Base-by-base conservation (phyloP, 768 basidiomycete species). In the Mycena epipterygia region DNA sequence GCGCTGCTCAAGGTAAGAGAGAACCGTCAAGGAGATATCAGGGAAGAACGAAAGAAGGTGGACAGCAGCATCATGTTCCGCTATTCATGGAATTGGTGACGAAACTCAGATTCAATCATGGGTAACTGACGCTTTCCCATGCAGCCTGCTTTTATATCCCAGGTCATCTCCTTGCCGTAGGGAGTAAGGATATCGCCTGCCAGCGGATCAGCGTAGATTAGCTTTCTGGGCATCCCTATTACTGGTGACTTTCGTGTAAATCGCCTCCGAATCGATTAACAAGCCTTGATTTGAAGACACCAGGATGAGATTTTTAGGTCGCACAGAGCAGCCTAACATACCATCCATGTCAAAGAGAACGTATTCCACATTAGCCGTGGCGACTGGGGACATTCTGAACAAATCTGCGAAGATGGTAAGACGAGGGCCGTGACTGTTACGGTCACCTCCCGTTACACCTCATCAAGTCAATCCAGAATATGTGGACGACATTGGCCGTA, bases 141-240 rank as follows among this genome's bases (percentile, higher is more conserved):
- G 66, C 93, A 88, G 0, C 91, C 93, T n/a, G 93, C 90, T 77
- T 95, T 95, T 66, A 95, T 94, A 65, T 93, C 91, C 94, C 94
- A 95, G 4, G 93, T 93, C 91, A 96, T 93, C 71, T 88, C 81
- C 70, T 89, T 90, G 30, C 93, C 94, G 75, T 92, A 91, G 14
- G 84, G 85, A 21, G 84, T 88, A 23, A 97, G 88, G 58, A 95
- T 91, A 30, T 89, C 85, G 81, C 95, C 94, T 93, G 72, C 8
- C 17, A 67, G 23, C 16, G 41, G n/a, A 44, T 53, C 29, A 57
- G 60, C 9, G 32, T 12, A n/a, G 33, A 55, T n/a, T 3, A 57
- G 35, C 7, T 52, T 23, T 8, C 11, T 39, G 55, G 16, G 53
- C 29, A 19, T 51, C 27, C 14, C 46, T 44, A 86, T 79, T 76